Base-by-base conservation (phyloP, 306 rosid genomes). In the Cucumis hystrix region DNA sequence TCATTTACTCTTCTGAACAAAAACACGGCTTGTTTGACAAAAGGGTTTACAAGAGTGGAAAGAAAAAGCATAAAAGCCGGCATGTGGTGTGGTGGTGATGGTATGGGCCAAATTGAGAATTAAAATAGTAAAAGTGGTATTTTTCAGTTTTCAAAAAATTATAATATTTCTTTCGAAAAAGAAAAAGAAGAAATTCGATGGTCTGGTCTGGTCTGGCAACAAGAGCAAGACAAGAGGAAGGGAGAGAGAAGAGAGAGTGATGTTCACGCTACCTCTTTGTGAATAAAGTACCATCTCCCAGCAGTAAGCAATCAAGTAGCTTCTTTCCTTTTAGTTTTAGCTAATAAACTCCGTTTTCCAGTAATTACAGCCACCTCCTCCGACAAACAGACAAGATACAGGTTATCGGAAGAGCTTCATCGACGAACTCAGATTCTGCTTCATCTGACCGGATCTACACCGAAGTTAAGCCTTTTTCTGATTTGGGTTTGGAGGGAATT, bases 21-120 rank as follows among this genome's bases (percentile, higher is more conserved):
- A 72, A 73, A 73, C 76, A 51, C 45, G 43, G 61, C 76, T 51
- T 47, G 58, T 70, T 43, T 70, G 75, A 70, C 59, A 45, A 70
- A 68, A 41, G 54, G 74, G 30, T 20, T 49, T 15, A 1, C 13
- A 15, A 23, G 56, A 68, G 8, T 0, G 3, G 13, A 10, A 10
- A n/a, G 20, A 40, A 71, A 49, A 47, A 4, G 20, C 41, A 49
- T 47, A 45, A 47, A 71, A 47, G 61, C 45, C 61, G 37, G 61
- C 61, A 49, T 71, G 18, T 45, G 40, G 14, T 49, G 25, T 13
- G 75, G 25, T 13, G 75, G 54, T 4, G 4, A 71, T 71, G 59
- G 35, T 59, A 23, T 59, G 71, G 76, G 7, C 61, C 45, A 72
- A 47, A 47, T 12, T 13, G 54, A 11, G 15, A 47, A 49, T 72